A percentile compares a stretch with the other conserved stretches of the same genome.
phyloP scores from a whole-genome alignment of 495 filamentous ascomycete genomes.

The Podospora pseudopauciseta region DNA sequence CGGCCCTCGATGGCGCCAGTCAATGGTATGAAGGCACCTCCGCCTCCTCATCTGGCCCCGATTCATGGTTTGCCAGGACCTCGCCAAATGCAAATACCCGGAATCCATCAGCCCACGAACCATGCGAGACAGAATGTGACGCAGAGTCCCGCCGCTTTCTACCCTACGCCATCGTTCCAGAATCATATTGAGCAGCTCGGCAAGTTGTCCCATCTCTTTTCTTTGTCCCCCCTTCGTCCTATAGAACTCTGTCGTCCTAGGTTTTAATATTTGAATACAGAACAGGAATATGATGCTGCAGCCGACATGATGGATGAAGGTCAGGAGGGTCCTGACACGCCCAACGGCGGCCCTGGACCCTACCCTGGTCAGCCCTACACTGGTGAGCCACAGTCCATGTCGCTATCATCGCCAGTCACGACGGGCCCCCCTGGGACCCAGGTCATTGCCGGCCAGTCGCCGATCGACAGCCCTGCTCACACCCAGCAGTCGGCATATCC shows the following conservation, averaged over 20 bases:
- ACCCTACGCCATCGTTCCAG: slow-evolving; percentile 76
- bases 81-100: slow-evolving; percentile 42
- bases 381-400: slow-evolving; percentile 38
- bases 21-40: slow-evolving; percentile 39
- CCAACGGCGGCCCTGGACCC: slow-evolving; percentile 60
- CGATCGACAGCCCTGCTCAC: slow-evolving; percentile 32
- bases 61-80: slow-evolving; percentile 40
- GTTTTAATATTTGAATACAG: slow-evolving; percentile 74
- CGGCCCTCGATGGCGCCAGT: slow-evolving; percentile 42
- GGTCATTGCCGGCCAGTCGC: slow-evolving; percentile 31
- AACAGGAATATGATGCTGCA: slow-evolving; percentile 98
- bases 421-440: slow-evolving; percentile 32
- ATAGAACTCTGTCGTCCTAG: slow-evolving; percentile 79
- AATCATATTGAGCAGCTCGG: slow-evolving; percentile 96
- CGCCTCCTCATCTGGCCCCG: slow-evolving; percentile 25
- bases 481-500: slow-evolving; percentile 45
- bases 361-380: slow-evolving; percentile 56
- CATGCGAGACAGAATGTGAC: slow-evolving; percentile 34
- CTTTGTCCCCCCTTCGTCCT: slow-evolving; percentile 42
- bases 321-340: slow-evolving; percentile 57
- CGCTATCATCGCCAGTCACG: slow-evolving; percentile 42
- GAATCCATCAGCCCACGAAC: slow-evolving; percentile 32
- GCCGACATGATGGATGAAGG: slow-evolving; percentile 88
- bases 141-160: slow-evolving; percentile 52
- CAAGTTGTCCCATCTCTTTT: slow-evolving; percentile 69